Conservation (phyloP, 768 basidiomycete genomes). For the Lyophyllum shimeji region DNA sequence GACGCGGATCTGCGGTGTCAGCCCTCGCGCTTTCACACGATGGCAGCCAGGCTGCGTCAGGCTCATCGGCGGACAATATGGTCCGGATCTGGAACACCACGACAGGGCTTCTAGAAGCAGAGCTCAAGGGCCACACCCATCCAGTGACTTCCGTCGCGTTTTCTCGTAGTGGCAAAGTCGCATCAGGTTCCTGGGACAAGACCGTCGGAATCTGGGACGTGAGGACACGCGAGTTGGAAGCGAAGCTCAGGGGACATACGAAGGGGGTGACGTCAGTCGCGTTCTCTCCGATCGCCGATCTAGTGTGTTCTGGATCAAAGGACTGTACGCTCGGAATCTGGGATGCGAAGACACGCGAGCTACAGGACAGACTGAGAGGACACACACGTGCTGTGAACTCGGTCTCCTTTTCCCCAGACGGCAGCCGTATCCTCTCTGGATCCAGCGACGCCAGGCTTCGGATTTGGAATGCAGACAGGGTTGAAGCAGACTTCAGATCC, state of each 20-base stretch:
- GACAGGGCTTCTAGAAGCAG: not conserved
- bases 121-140: not conserved
- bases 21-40: not conserved
- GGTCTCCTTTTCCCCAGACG: not conserved
- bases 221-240: not conserved
- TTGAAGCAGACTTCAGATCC: not conserved
- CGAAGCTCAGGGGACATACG: not conserved
- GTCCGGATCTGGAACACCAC: not conserved
- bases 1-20: not conserved
- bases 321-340: slow-evolving; percentile 1
- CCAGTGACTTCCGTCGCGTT: not conserved
- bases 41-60: not conserved
- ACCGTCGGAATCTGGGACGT: slow-evolving; percentile 3
- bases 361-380: slow-evolving; percentile 5
- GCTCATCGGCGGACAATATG: not conserved
- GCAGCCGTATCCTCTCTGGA: slow-evolving; percentile 3
- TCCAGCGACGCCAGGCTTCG: not conserved
- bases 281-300: slow-evolving; percentile 6
- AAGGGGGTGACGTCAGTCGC: not conserved
- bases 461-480: not conserved
- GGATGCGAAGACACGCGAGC: not conserved
- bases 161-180: not conserved
- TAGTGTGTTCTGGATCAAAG: not conserved
- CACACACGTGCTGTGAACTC: not conserved
- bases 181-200: not conserved